These are phyloP conservation scores for Sorghum bicolor DNA, from an alignment of 176 grass and related monocot genomes.

Conservation along the genomic window DNA sequence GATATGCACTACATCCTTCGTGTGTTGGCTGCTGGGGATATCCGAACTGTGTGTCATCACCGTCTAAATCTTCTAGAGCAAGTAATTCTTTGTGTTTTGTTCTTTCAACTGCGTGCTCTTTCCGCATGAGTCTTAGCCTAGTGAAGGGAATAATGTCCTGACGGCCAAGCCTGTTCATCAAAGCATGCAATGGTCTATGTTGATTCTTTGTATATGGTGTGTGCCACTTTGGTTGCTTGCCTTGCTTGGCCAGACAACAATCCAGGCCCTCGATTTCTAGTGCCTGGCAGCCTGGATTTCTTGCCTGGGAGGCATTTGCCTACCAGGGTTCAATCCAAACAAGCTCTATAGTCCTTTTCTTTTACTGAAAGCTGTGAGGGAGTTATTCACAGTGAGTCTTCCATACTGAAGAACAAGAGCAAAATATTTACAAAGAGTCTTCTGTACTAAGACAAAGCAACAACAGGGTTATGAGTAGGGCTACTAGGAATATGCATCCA, in stretches of 20 bases:
- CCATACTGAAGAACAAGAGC: background rate
- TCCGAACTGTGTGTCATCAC: slow-evolving; percentile 87
- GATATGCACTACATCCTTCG: slow-evolving; percentile 95
- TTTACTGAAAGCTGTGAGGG: background rate
- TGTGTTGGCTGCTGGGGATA: slow-evolving; percentile 81
- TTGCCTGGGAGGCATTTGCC: background rate
- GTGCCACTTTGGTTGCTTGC: background rate
- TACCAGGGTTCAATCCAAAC: background rate
- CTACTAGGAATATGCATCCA: background rate
- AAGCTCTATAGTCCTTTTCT: background rate
- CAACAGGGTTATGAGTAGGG: background rate
- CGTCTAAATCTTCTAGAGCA: slow-evolving; percentile 91
- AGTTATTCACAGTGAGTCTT: background rate
- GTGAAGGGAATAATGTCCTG: background rate
- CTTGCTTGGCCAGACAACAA: background rate
- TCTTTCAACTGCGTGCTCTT: background rate
- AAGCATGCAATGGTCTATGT: background rate
- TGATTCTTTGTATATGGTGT: background rate
- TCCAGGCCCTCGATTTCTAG: background rate
- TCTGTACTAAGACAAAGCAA: background rate
- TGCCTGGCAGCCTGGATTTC: background rate
- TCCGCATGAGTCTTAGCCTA: slow-evolving; percentile 4
- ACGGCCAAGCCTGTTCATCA: background rate
- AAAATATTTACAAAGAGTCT: background rate
- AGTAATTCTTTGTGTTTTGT: slow-evolving; percentile 36